These are phyloP conservation scores for Talaromyces borbonicus DNA, from an alignment of 495 filamentous ascomycete species.

Conservation along the genomic window DNA sequence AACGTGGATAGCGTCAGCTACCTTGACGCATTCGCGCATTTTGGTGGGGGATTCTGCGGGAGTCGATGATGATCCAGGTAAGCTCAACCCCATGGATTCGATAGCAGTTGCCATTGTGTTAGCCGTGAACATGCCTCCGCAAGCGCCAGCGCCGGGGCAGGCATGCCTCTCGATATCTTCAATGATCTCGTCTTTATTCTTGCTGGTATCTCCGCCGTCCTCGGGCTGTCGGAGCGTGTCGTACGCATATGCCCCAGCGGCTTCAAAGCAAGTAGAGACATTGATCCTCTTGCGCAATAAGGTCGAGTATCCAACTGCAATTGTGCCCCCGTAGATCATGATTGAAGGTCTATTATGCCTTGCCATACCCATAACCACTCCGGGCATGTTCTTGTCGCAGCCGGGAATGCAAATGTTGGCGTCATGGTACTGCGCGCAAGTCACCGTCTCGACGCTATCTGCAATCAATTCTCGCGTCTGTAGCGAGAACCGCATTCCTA, in stretches of 20 bases:
- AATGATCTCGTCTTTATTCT: slow-evolving; percentile 69
- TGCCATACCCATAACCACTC: slow-evolving; percentile 71
- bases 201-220: slow-evolving; percentile 45
- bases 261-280: slow-evolving; percentile 85
- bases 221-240: slow-evolving; percentile 50
- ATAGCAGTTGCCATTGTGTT: slow-evolving; percentile 97
- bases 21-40: slow-evolving; percentile 82
- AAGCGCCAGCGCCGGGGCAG: slow-evolving; percentile 88
- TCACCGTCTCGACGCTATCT: slow-evolving; percentile 88
- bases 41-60: slow-evolving; percentile 85
- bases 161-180: slow-evolving; percentile 77
- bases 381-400: slow-evolving; percentile 99
- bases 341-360: slow-evolving; percentile 83
- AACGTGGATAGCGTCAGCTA: slow-evolving; percentile 71
- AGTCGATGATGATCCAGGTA: slow-evolving; percentile 85
- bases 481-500: slow-evolving; percentile 95
- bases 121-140: slow-evolving; percentile 94
- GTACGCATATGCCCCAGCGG: slow-evolving; percentile 78
- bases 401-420: slow-evolving; percentile 92
- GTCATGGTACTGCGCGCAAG: slow-evolving; percentile 80
- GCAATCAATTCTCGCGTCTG: slow-evolving; percentile 93
- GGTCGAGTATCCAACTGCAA: slow-evolving; percentile 72
- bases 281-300: slow-evolving; percentile 76
- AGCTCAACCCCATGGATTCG: slow-evolving; percentile 85
- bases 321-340: slow-evolving; percentile 87